Evolutionary conservation across 495 filamentous ascomycete genomes (phyloP).

Genomic region (Aspergillus panamensis): DNA sequence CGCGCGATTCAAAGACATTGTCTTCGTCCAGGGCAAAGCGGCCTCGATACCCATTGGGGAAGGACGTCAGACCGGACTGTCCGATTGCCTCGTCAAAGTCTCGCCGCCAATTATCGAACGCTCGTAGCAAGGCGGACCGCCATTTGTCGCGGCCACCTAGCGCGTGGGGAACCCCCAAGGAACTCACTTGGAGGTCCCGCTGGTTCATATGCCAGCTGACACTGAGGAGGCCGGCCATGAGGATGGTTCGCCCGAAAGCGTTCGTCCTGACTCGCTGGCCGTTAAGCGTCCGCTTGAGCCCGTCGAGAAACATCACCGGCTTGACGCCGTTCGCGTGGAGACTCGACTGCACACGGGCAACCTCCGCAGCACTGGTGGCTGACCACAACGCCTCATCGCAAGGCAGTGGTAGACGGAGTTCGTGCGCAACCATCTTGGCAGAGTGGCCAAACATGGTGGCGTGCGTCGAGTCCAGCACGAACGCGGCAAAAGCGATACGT

Average conservation of each 20-base stretch:
- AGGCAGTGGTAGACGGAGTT: conserved; percentile 86
- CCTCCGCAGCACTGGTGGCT: conserved; percentile 83
- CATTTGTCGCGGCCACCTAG: conserved; percentile 91
- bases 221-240: conserved; percentile 91
- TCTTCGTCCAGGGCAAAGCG: conserved; percentile 60
- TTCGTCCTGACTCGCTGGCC: conserved; percentile 87
- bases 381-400: conserved; percentile 95
- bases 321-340: conserved; percentile 80
- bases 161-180: conserved; percentile 72
- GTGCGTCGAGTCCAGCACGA: conserved; percentile 93
- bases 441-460: conserved; percentile 98
- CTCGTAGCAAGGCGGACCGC: conserved; percentile 79
- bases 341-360: conserved; percentile 79
- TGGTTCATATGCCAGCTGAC: conserved; percentile 99
- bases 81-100: conserved; percentile 85
- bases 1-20: conserved; percentile 79
- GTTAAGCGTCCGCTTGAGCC: conserved; percentile 85
- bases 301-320: conserved; percentile 84
- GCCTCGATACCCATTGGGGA: conserved; percentile 37
- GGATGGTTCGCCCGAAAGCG: conserved; percentile 87
- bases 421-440: conserved; percentile 94
- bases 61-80: conserved; percentile 38
- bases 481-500: conserved; percentile 88
- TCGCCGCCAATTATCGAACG: conserved; percentile 92
- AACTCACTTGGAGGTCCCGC: conserved; percentile 89